Evolutionary conservation across 2,329 filamentous ascomycete genomes (phyloP), one percentile per base, ranked within the genome.

Genomic region (Mariannaea sp.): DNA sequence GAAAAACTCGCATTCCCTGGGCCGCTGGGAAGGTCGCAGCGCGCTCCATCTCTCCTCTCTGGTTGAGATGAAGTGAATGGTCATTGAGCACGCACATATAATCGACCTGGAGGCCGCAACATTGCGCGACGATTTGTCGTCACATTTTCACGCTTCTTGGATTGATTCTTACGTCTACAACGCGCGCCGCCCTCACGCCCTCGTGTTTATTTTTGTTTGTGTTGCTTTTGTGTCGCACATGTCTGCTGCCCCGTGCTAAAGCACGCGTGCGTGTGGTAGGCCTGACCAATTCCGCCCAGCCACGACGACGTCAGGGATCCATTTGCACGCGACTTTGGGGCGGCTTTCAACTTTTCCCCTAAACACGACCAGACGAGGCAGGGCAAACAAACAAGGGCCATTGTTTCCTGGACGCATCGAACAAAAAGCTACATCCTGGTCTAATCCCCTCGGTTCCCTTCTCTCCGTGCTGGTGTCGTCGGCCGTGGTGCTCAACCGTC

Each of bases 1-100:
- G 62, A 65, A 65, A 65, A 65, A 65, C 62, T 50, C 55, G 38
- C 54, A 43, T 60, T 60, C 62, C 62, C 43, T 52, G 48, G 55
- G 42, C 41, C 52, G 50, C 38, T 36, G 29, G 22, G 26, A 22
- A 19, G 51, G 51, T 44, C 51, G 51, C 51, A 45, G 51, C 10
- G 16, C 32, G 39, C 36, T 40, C n/a, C n/a, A n/a, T n/a, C 39
- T 16, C 27, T 44, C 49, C 53, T 38, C 55, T 49, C 57, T 42
- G 52, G 53, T 45, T 41, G 46, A 58, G 39, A 49, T 40, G 52
- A 43, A 32, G 36, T 43, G 40, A 35, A 27, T 45, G 36, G 27
- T 30, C 22, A 19, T 40, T 8, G 29, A 30, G 41, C n/a, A 39
- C 22, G 44, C 44, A 19, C 30, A 58, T 27, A 22, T 19, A 48